Percentiles rank a stretch among this genome's conserved stretches.
These are phyloP conservation scores for Cutaneotrichosporon mucoides DNA, from an alignment of 1,284 basidiomycete genomes.

Conservation along the genomic window DNA sequence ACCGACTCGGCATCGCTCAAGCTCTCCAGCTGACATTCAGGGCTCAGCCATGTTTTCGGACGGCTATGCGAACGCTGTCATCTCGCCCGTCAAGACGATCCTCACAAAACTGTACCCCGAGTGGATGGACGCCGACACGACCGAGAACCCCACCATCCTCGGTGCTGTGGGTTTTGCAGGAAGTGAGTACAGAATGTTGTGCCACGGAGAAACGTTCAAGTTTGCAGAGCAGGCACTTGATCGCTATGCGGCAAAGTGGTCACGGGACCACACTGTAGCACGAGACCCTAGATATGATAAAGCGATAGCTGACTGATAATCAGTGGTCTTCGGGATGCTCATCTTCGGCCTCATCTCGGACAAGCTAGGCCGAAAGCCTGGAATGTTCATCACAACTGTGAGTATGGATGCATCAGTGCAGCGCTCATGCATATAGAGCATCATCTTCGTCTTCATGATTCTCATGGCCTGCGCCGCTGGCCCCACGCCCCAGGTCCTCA, in stretches of 20 bases:
- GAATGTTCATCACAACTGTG: constrained; percentile 19
- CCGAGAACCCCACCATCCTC: constrained; percentile 55
- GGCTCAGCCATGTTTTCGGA: constrained; percentile 84
- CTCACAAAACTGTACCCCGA: constrained; percentile 62
- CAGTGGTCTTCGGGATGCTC: constrained; percentile 16
- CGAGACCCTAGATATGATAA: not conserved
- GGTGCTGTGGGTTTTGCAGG: constrained; percentile 70
- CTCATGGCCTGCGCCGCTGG: constrained; percentile 57
- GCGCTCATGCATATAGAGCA: constrained; percentile 2
- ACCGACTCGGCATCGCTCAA: too few relatives aligned
- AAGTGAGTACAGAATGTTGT: constrained; percentile 44
- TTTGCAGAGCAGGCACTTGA: not conserved
- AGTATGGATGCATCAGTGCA: not conserved
- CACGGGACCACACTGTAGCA: not conserved
- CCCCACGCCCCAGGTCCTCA: constrained; percentile 53
- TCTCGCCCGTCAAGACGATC: constrained; percentile 58
- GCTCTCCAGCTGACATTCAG: constrained; percentile 1
- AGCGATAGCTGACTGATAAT: not conserved
- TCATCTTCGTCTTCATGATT: constrained; percentile 19
- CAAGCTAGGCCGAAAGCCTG: constrained; percentile 73
- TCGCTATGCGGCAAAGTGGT: not conserved
- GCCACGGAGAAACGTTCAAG: not conserved
- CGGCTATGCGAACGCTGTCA: constrained; percentile 72
- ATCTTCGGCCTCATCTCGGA: constrained; percentile 66
- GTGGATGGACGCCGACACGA: constrained; percentile 53